These are phyloP conservation scores for Rhizopogon vesiculosus DNA, from an alignment of 768 basidiomycete genomes.

Conservation along the genomic window DNA sequence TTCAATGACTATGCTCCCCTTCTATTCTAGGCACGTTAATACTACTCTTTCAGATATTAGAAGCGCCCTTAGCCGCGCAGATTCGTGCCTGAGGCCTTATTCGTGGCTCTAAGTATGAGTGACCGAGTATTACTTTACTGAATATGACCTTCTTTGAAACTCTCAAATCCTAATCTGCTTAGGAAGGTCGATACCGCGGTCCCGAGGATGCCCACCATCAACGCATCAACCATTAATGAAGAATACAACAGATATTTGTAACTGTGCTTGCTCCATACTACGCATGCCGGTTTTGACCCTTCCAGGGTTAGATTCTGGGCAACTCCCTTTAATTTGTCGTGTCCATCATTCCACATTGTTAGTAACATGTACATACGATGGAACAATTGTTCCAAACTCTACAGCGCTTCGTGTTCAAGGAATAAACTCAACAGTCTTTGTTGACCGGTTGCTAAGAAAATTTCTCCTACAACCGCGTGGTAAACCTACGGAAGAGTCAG, in stretches of 20 bases:
- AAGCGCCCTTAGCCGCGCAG: not conserved
- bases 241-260: not conserved
- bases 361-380: too few relatives aligned
- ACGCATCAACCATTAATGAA: too few relatives aligned
- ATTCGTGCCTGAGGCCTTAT: not conserved
- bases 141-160: not conserved
- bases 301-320: not conserved
- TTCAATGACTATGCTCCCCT: not conserved
- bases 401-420: not conserved
- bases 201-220: constrained; percentile 4
- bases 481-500: not conserved
- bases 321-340: too few relatives aligned
- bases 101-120: not conserved
- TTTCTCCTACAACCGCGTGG: too few relatives aligned
- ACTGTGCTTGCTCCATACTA: not conserved
- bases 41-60: not conserved
- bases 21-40: not conserved
- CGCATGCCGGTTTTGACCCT: not conserved
- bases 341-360: not conserved
- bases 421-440: not conserved
- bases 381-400: not conserved
- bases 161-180: not conserved
- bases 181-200: constrained; percentile 4
- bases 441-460: too few relatives aligned
- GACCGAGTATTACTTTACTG: not conserved